Evolutionary conservation across 352 stramenopile genomes (phyloP).

Genomic region (Phytopythium chamaehyphon): DNA sequence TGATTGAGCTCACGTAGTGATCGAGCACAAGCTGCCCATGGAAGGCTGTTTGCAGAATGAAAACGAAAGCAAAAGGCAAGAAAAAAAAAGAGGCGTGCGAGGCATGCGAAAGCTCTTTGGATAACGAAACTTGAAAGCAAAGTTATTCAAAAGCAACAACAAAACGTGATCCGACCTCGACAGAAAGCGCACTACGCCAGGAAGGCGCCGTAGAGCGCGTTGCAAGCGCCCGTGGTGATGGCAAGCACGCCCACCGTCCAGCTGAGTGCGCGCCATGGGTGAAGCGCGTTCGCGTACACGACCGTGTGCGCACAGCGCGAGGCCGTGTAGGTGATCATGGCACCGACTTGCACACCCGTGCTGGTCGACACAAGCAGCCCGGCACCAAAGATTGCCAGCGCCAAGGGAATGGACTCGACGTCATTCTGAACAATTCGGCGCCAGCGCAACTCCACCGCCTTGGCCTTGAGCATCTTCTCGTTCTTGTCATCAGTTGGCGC

Average conservation of each 20-base stretch:
- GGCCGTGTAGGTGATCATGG: conserved; percentile 31
- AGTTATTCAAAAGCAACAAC: too few relatives aligned
- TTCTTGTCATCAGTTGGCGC: conserved; percentile 18
- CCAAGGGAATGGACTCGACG: conserved; percentile 57
- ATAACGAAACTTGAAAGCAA: too few relatives aligned
- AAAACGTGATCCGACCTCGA: too few relatives aligned
- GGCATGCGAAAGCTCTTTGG: too few relatives aligned
- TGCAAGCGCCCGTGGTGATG: conserved; percentile 15
- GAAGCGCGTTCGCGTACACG: conserved; percentile 27
- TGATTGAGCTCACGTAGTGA: too few relatives aligned
- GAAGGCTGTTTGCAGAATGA: too few relatives aligned
- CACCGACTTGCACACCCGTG: conserved; percentile 26
- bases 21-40: too few relatives aligned
- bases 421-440: conserved; percentile 55
- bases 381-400: conserved; percentile 42
- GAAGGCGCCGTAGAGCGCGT: conserved; percentile 10
- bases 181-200: conserved; percentile 11
- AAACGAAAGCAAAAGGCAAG: too few relatives aligned
- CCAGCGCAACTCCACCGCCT: conserved; percentile 34
- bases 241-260: conserved; percentile 20
- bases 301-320: conserved; percentile 34
- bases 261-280: conserved; percentile 30
- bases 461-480: conserved; percentile 19
- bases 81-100: too few relatives aligned
- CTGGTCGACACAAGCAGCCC: conserved; percentile 37